These are phyloP conservation scores for Murraya paniculata DNA, from an alignment of 345 rosid genomes.

Conservation along the genomic window DNA sequence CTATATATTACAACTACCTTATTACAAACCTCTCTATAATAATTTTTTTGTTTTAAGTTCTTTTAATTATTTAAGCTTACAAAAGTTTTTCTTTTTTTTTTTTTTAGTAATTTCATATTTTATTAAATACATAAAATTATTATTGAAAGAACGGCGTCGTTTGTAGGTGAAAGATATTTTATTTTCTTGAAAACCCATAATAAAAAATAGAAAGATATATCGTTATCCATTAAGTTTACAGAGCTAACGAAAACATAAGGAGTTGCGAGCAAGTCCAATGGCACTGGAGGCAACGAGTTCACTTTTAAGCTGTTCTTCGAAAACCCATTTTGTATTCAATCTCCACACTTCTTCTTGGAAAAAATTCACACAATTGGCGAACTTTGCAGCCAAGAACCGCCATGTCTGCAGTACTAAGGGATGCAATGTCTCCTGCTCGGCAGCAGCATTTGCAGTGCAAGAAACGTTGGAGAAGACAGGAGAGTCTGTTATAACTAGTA, in stretches of 20 bases:
- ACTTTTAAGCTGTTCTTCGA: constrained; percentile 22
- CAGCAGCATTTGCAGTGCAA: constrained; percentile 39
- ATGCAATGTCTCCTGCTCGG: constrained; percentile 40
- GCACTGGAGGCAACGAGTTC: constrained; percentile 58
- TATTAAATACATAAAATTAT: not conserved
- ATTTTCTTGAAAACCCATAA: not conserved
- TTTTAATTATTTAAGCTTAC: not conserved
- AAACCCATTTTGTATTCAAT: constrained; percentile 8
- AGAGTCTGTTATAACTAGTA: constrained; percentile 16
- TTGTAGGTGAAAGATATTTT: not conserved
- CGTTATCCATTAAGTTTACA: not conserved
- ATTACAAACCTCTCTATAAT: not conserved
- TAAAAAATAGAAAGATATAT: no score
- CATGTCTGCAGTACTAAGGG: constrained; percentile 12
- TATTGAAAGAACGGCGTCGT: constrained; percentile 16
- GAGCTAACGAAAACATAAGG: not conserved
- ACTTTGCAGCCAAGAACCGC: not conserved
- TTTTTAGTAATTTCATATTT: no score
- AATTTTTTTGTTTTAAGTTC: not conserved
- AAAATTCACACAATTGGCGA: not conserved
- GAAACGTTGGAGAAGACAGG: constrained; percentile 28
- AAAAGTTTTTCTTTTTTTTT: not conserved
- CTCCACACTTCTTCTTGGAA: constrained; percentile 9
- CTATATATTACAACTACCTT: no score
- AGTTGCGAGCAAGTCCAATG: not conserved